phyloP scores from a whole-genome alignment of 2,329 filamentous ascomycete species.

The Talaromyces rugulosus region DNA sequence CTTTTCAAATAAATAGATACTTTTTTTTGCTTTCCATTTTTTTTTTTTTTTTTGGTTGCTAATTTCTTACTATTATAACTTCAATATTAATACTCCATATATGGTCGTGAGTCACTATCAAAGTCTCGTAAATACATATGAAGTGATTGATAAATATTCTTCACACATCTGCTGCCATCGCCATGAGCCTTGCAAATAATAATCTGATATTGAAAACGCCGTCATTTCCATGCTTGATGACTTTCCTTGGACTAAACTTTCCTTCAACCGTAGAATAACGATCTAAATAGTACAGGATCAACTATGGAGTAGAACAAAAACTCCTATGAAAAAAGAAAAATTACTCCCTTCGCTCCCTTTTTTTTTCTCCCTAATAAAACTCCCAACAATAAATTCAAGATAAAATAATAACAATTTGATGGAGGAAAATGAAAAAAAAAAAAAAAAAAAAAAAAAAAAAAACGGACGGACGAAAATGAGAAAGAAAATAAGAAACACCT shows the following conservation, averaged over 20 bases:
- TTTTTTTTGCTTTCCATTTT: neutral
- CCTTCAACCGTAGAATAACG: neutral
- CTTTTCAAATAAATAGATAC: neutral
- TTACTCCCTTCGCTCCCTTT: too few relatives aligned
- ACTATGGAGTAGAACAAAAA: neutral
- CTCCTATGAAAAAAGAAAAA: neutral
- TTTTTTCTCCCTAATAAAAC: neutral
- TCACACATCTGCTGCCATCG: neutral
- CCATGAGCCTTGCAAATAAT: neutral
- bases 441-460: neutral
- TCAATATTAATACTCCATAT: neutral
- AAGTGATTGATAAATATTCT: neutral
- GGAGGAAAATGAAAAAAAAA: neutral
- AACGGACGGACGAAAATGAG: neutral
- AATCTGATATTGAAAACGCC: neutral
- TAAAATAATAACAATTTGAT: neutral
- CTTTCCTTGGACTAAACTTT: neutral
- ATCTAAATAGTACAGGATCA: neutral
- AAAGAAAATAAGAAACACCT: neutral
- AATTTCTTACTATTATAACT: neutral
- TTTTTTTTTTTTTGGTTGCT: neutral
- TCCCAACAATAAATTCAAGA: neutral
- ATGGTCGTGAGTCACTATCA: neutral
- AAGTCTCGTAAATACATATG: neutral
- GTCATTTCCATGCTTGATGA: neutral